Base-by-base conservation (phyloP, 2,329 filamentous ascomycete species). In the Diaporthe sp. region DNA sequence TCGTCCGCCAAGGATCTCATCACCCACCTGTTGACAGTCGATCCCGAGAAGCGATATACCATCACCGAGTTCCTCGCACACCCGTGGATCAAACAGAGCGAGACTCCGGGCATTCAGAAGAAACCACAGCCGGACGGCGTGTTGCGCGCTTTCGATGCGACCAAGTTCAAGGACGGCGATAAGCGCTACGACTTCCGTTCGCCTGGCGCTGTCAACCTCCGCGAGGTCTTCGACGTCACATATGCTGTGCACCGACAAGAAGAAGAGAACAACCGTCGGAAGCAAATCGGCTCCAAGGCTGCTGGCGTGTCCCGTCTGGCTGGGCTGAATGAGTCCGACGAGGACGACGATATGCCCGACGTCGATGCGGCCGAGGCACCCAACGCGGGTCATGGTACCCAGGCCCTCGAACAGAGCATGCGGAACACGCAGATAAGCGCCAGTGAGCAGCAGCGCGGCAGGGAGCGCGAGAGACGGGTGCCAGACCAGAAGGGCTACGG, bases 161-260 rank as follows among this genome's bases (percentile, higher is more conserved):
- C 85, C 57, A 88, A 88, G 78, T 82, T 91, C 22, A 84, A 88
- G 58, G 90, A 91, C 46, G 84, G 87, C 51, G 93, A 94, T 39
- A 92, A 91, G 77, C 92, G 94, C 25, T 92, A 93, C 85, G 97
- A 99, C 84, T 99, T 98, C 92, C 92, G 97, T 75, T 98, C 96
- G 0, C 97, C 97, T 0, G 97, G 96, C 70, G 96, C 95, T 3
- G 93, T 99, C 84, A 98, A 98, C 82, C 88, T 99, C 17, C 95
- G 97, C 76, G 97, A 99, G 84, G 96, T 98, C 3, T 99, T 99
- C 79, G 97, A 99, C 81, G 96, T 99, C 67, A 94, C 95, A n/a
- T 99, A 99, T 81, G 96, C 97, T 12, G 97, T 99, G 12, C 97
- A 98, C 83, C 90, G 97, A 62, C 95, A 98, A 84, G 97, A 98